These are phyloP conservation scores for Diplocarpon mali DNA, from an alignment of 2,329 filamentous ascomycete species.

Conservation along the genomic window DNA sequence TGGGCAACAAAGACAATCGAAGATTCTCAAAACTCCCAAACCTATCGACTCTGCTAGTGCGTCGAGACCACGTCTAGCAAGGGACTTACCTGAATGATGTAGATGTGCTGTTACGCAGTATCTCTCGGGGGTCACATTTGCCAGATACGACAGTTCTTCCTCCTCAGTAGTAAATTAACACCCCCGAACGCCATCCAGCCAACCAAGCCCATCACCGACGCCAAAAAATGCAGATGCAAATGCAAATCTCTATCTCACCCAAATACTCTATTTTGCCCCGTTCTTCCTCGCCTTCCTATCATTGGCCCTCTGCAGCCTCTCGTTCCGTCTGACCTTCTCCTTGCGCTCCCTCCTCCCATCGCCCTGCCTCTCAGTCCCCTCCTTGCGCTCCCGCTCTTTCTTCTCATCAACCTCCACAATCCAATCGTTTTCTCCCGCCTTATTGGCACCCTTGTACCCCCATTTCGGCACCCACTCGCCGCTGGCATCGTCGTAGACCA, in stretches of 20 bases:
- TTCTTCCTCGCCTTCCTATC: conserved; percentile 34
- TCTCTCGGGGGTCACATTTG: background rate
- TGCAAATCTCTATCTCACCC: background rate
- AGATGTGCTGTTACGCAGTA: background rate
- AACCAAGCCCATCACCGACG: background rate
- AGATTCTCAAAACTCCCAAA: background rate
- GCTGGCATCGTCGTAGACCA: conserved; percentile 72
- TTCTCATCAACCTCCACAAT: conserved; percentile 83
- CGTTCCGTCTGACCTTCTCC: conserved; percentile 61
- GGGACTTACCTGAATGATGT: too few relatives aligned
- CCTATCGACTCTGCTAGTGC: background rate
- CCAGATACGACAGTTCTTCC: conserved; percentile 1
- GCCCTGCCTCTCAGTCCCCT: conserved; percentile 49
- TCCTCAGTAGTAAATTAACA: background rate
- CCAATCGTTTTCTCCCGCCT: conserved; percentile 74
- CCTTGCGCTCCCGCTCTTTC: conserved; percentile 51
- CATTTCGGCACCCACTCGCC: conserved; percentile 90
- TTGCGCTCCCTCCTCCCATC: conserved; percentile 53
- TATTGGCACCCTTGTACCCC: conserved; percentile 88
- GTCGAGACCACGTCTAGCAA: too few relatives aligned
- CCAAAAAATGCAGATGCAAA: conserved; percentile 1
- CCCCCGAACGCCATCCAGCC: conserved; percentile 3
- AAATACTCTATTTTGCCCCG: conserved; percentile 7
- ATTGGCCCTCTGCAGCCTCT: conserved; percentile 59
- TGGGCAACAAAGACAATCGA: background rate